Percentiles rank a stretch among this genome's conserved stretches.
These are phyloP conservation scores for Reutealis trisperma DNA, from an alignment of 345 rosid species.

Conservation along the genomic window DNA sequence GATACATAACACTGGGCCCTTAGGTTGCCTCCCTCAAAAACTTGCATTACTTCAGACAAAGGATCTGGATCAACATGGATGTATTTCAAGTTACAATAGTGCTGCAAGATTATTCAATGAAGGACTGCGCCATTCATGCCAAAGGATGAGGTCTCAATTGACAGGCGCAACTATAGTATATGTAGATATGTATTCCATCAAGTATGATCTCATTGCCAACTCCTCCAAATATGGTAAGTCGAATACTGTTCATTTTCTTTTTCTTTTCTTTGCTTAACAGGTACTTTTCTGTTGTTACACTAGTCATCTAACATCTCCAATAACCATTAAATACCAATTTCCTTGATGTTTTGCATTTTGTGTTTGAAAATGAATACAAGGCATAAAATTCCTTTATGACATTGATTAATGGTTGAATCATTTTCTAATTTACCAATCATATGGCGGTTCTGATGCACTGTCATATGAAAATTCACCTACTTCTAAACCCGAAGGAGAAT, in stretches of 20 bases:
- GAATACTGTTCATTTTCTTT: neutral
- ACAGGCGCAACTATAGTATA: slow-evolving; percentile 58
- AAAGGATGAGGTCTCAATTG: slow-evolving; percentile 47
- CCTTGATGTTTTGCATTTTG: neutral
- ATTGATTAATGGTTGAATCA: neutral
- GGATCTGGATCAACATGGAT: slow-evolving; percentile 56
- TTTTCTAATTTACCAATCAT: neutral
- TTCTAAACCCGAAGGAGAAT: no score
- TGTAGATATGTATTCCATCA: slow-evolving; percentile 70
- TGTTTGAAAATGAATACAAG: neutral
- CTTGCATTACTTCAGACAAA: slow-evolving; percentile 50
- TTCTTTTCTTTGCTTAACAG: neutral
- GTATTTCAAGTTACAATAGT: slow-evolving; percentile 55
- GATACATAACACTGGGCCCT: slow-evolving; percentile 89
- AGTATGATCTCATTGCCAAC: slow-evolving; percentile 69
- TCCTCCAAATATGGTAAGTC: slow-evolving; percentile 54
- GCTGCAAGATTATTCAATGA: slow-evolving; percentile 70
- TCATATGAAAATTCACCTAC: neutral
- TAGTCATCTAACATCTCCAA: neutral
- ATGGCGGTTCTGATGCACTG: neutral
- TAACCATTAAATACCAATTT: neutral
- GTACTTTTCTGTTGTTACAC: neutral
- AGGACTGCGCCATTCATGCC: slow-evolving; percentile 50
- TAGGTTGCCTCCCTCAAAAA: slow-evolving; percentile 88
- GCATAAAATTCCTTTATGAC: neutral